Percentiles rank a stretch among this genome's conserved stretches.
Evolutionary conservation across 2,329 filamentous ascomycete genomes (phyloP).

Genomic region (Tolypocladium nubicola): DNA sequence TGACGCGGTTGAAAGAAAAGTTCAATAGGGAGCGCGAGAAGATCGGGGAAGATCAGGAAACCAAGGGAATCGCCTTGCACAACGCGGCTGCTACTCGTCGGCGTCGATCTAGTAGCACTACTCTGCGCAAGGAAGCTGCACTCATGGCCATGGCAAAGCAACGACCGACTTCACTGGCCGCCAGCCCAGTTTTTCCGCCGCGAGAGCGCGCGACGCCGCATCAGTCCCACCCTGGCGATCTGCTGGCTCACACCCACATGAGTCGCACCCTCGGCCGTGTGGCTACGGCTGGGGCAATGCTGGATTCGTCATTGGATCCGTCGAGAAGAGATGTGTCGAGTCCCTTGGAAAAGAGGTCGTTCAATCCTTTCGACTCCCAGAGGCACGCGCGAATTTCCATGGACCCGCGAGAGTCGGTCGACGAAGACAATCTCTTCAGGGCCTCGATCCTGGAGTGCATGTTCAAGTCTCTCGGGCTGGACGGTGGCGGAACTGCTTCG

Average conservation of each 20-base stretch:
- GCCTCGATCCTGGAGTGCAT: conserved; percentile 90
- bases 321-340: conserved; percentile 26
- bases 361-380: conserved; percentile 47
- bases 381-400: conserved; percentile 37
- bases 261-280: conserved; percentile 47
- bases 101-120: conserved; percentile 62
- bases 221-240: conserved; percentile 61
- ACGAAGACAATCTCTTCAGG: conserved; percentile 83
- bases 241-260: conserved; percentile 67
- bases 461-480: conserved; percentile 84
- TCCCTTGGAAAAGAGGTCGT: conserved; percentile 38
- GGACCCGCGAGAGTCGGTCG: conserved; percentile 69
- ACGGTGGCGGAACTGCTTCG: conserved; percentile 52
- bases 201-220: conserved; percentile 31
- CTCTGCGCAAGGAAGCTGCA: conserved; percentile 68
- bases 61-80: conserved; percentile 88
- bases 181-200: conserved; percentile 27
- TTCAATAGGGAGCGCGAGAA: conserved; percentile 79
- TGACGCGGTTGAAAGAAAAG: conserved; percentile 84
- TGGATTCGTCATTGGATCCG: conserved; percentile 7
- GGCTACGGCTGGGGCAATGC: conserved; percentile 8
- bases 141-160: conserved; percentile 53
- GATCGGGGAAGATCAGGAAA: conserved; percentile 64
- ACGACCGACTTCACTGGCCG: conserved; percentile 31
- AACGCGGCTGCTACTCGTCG: conserved; percentile 59